Evolutionary conservation across 768 basidiomycete genomes (phyloP).

Genomic region (Erythrobasidium yunnanense): DNA sequence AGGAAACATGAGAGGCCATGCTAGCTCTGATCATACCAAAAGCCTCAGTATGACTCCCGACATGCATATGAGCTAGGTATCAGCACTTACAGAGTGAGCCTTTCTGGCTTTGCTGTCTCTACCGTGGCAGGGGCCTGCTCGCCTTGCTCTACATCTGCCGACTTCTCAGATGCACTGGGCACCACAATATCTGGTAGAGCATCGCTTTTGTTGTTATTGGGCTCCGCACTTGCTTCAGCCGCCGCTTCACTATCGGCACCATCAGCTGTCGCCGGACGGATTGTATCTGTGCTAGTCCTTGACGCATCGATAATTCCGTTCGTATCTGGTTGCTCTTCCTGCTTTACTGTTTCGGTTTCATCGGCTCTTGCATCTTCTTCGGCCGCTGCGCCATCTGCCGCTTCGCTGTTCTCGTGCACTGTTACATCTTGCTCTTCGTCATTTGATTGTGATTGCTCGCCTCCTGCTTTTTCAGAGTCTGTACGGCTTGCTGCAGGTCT

Average conservation of each 20-base stretch:
- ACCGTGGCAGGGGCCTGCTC: constrained; percentile 5
- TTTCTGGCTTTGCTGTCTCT: constrained; percentile 32
- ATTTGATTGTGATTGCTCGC: too few relatives aligned
- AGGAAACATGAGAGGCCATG: background rate
- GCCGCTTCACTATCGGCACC: constrained; percentile 7
- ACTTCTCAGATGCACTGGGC: background rate
- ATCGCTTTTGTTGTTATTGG: background rate
- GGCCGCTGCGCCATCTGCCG: too few relatives aligned
- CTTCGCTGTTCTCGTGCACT: too few relatives aligned
- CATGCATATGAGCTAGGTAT: background rate
- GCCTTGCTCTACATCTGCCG: background rate
- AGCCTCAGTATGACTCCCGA: background rate
- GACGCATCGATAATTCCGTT: background rate
- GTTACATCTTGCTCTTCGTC: too few relatives aligned
- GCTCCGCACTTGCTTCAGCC: constrained; percentile 32
- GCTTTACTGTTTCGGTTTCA: background rate
- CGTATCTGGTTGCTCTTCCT: background rate
- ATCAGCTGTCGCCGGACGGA: background rate
- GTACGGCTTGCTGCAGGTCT: background rate
- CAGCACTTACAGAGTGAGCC: constrained; percentile 5
- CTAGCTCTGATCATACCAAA: background rate
- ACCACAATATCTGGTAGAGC: background rate
- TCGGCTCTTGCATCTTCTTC: background rate
- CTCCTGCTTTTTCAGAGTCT: background rate
- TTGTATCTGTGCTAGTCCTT: constrained; percentile 2